These are phyloP conservation scores for Citrus medica DNA, from an alignment of 345 rosid species.

Conservation along the genomic window DNA sequence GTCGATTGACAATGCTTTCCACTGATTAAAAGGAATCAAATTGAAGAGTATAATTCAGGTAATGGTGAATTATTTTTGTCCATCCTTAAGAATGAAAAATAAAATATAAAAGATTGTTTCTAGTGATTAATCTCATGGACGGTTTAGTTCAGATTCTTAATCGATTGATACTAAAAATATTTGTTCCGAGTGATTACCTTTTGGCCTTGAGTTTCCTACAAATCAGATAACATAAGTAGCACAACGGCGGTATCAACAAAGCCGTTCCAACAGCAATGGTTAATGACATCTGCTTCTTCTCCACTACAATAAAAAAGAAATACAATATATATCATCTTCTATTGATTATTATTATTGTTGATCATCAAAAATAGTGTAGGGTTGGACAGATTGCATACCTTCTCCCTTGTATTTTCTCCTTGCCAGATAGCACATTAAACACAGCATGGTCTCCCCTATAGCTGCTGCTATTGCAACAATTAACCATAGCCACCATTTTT, in stretches of 20 bases:
- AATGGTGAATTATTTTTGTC: too few species aligned
- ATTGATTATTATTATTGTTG: too few species aligned
- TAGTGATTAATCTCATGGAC: too few species aligned
- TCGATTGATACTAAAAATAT: too few species aligned
- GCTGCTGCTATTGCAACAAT: neutral
- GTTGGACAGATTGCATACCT: neutral
- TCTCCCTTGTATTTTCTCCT: neutral
- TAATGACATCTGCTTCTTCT: neutral
- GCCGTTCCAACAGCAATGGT: neutral
- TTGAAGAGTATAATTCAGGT: neutral
- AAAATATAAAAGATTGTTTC: too few species aligned
- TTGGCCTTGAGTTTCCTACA: neutral
- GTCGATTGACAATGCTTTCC: neutral
- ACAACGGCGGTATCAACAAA: neutral
- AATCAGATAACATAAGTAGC: neutral
- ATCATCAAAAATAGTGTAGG: too few species aligned
- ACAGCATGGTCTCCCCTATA: too few species aligned
- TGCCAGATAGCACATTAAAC: neutral
- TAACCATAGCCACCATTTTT: neutral
- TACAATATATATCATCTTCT: too few species aligned
- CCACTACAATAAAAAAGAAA: neutral
- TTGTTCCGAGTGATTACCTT: neutral
- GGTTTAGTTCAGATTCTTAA: too few species aligned
- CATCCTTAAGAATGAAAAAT: too few species aligned
- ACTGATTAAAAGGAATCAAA: neutral